These are phyloP conservation scores for Cutaneotrichosporon cavernicola DNA, from an alignment of 1,284 basidiomycete genomes.

Conservation along the genomic window DNA sequence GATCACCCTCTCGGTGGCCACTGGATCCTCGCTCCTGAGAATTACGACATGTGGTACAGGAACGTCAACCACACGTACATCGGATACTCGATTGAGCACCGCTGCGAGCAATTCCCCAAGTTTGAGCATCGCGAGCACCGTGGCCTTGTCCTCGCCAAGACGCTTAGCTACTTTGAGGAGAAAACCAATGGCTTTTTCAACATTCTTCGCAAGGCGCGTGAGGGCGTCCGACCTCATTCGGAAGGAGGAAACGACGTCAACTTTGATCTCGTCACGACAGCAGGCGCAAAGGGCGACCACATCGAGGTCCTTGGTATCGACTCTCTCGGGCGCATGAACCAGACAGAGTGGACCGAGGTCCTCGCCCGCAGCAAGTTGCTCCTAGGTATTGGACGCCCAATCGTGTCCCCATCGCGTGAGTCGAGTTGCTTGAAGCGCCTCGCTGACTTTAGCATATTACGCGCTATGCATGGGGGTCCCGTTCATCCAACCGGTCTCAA, in stretches of 20 bases:
- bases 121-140: conserved; percentile 37
- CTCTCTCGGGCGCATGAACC: conserved; percentile 17
- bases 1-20: conserved; percentile 38
- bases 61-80: conserved; percentile 41
- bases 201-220: conserved; percentile 11
- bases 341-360: conserved; percentile 11
- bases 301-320: conserved; percentile 9
- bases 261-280: conserved; percentile 34
- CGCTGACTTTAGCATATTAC: conserved; percentile 46
- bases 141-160: conserved; percentile 51
- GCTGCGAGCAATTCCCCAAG: conserved; percentile 30
- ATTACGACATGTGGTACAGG: conserved; percentile 30
- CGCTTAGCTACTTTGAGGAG: conserved; percentile 37
- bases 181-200: conserved; percentile 11
- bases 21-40: conserved; percentile 49
- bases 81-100: conserved; percentile 50
- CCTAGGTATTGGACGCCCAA: conserved; percentile 20
- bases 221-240: conserved; percentile 3
- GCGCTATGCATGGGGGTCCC: conserved; percentile 55
- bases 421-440: not conserved
- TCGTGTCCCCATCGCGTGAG: conserved; percentile 23
- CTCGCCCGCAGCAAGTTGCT: conserved; percentile 21
- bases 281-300: conserved; percentile 23
- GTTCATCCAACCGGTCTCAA: conserved; percentile 52
- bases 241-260: conserved; percentile 15